phyloP scores from a whole-genome alignment of 2,329 filamentous ascomycete species.

The Bipolaris cookei region DNA sequence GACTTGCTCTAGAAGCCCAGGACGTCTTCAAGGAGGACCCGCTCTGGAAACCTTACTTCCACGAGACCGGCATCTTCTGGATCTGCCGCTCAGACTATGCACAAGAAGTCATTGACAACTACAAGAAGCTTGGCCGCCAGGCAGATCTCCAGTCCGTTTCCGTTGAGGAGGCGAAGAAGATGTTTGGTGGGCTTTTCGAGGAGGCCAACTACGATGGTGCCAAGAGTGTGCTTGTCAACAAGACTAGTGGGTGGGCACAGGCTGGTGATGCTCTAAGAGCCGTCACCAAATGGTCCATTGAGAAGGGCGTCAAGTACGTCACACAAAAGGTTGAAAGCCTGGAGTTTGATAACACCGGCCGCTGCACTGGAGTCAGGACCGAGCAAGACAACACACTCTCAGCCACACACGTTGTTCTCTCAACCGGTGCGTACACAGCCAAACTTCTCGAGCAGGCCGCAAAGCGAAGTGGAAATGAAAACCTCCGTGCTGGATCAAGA shows the following conservation, averaged over 20 bases:
- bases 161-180: conserved; percentile 58
- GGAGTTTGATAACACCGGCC: conserved; percentile 55
- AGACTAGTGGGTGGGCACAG: conserved; percentile 67
- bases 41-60: conserved; percentile 61
- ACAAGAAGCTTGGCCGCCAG: conserved; percentile 56
- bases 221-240: conserved; percentile 66
- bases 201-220: conserved; percentile 66
- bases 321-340: conserved; percentile 59
- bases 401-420: conserved; percentile 44
- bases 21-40: conserved; percentile 65
- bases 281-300: conserved; percentile 60
- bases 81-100: conserved; percentile 52
- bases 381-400: conserved; percentile 42
- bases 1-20: conserved; percentile 69
- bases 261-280: conserved; percentile 64
- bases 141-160: conserved; percentile 57
- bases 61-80: conserved; percentile 60
- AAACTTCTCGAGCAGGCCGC: conserved; percentile 58
- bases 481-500: conserved; percentile 61
- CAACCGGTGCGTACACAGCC: conserved; percentile 53
- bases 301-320: conserved; percentile 66
- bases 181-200: conserved; percentile 65
- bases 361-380: conserved; percentile 48
- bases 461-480: conserved; percentile 52
- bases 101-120: conserved; percentile 57